phyloP scores from a whole-genome alignment of 805 yeast species.

The Helenozyma baotianmanensis region DNA sequence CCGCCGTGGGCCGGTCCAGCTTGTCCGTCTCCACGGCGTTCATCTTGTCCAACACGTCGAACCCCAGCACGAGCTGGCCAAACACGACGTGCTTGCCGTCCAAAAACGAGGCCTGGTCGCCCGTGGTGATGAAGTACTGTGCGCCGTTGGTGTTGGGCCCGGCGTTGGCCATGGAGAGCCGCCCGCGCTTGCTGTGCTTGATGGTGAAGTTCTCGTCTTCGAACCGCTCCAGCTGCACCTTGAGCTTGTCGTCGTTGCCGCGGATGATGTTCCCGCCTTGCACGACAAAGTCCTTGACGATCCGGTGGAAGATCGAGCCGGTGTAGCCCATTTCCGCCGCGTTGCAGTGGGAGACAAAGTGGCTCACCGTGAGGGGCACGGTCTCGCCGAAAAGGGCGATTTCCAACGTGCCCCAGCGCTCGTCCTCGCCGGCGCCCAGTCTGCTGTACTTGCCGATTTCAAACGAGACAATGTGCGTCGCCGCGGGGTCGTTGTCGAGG shows the following conservation, averaged over 20 bases:
- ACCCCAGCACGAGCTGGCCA: conserved; percentile 24
- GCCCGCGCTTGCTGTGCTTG: conserved; percentile 25
- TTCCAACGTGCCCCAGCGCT: conserved; percentile 36
- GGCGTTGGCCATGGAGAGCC: conserved; percentile 28
- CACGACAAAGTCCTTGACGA: conserved; percentile 33
- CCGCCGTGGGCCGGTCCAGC: conserved; percentile 6
- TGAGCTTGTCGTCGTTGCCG: conserved; percentile 19
- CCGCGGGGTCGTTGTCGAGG: conserved; percentile 40
- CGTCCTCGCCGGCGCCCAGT: conserved; percentile 9
- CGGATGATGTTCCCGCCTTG: conserved; percentile 35
- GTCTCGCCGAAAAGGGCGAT: conserved; percentile 15
- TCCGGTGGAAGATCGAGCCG: conserved; percentile 27
- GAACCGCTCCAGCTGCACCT: conserved; percentile 16
- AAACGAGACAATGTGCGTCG: conserved; percentile 44
- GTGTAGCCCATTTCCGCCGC: conserved; percentile 24
- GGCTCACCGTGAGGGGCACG: conserved; percentile 26
- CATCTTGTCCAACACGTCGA: conserved; percentile 12
- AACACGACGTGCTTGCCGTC: conserved; percentile 25
- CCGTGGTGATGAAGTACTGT: conserved; percentile 22
- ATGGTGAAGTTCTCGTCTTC: conserved; percentile 24
- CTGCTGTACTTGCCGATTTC: conserved; percentile 30
- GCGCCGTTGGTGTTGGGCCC: conserved; percentile 22
- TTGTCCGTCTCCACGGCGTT: conserved; percentile 5
- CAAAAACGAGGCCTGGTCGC: conserved; percentile 9
- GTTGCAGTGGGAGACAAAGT: conserved; percentile 28